Conservation (phyloP, 345 rosid species). For the Citrus trifoliata region DNA sequence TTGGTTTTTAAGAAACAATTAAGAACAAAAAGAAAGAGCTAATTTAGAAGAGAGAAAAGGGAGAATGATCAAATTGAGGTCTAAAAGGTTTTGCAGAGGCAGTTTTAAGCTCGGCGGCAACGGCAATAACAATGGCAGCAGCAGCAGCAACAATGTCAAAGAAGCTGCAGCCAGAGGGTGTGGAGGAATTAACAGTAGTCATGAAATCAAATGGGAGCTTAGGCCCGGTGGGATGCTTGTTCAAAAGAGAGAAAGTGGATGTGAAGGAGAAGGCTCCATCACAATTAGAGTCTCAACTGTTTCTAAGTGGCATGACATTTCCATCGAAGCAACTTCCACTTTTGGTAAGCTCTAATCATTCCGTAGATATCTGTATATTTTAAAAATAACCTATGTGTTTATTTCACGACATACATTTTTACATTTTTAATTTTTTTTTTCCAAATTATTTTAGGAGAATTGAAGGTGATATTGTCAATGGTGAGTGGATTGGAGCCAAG, state of each 20-base stretch:
- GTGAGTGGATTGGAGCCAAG: slow-evolving; percentile 68
- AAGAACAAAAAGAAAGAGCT: background rate
- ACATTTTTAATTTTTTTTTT: no score
- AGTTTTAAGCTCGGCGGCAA: slow-evolving; percentile 48
- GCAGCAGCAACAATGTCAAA: slow-evolving; percentile 9
- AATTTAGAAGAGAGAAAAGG: background rate
- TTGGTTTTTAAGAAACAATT: background rate
- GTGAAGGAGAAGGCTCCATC: slow-evolving; percentile 43
- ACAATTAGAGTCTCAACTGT: slow-evolving; percentile 69
- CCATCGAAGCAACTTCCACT: slow-evolving; percentile 80
- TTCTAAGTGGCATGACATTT: slow-evolving; percentile 62
- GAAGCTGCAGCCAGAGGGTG: slow-evolving; percentile 32
- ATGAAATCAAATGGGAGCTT: slow-evolving; percentile 82
- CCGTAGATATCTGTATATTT: no score
- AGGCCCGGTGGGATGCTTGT: slow-evolving; percentile 96
- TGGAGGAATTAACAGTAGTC: slow-evolving; percentile 20
- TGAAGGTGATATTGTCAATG: slow-evolving; percentile 74
- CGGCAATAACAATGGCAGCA: slow-evolving; percentile 18
- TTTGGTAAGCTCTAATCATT: slow-evolving; percentile 48
- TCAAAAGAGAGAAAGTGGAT: slow-evolving; percentile 59
- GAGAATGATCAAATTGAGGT: slow-evolving; percentile 63
- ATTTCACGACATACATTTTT: no score
- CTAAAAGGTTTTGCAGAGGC: slow-evolving; percentile 62
- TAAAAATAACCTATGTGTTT: no score
- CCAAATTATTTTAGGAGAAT: slow-evolving; percentile 44